These are phyloP conservation scores for Populus trichocarpa DNA, from an alignment of 441 rosid species.

Conservation along the genomic window DNA sequence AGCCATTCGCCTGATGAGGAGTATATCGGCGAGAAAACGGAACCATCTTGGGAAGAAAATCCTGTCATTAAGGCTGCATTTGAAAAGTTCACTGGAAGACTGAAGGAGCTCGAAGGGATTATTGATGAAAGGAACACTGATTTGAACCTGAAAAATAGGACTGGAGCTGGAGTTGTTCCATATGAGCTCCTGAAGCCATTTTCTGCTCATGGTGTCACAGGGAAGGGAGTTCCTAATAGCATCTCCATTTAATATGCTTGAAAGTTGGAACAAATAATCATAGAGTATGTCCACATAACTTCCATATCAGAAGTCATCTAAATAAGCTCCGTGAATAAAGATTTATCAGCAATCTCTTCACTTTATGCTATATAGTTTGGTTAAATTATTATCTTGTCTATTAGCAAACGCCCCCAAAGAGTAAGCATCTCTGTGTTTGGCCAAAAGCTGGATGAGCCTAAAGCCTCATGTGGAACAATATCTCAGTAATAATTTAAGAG, in stretches of 20 bases:
- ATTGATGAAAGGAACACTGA: slow-evolving; percentile 39
- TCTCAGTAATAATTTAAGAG: no score
- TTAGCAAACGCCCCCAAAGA: no score
- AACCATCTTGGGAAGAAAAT: slow-evolving; percentile 47
- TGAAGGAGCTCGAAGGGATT: slow-evolving; percentile 36
- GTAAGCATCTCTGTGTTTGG: no score
- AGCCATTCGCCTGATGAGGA: slow-evolving; percentile 71
- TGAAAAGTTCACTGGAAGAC: slow-evolving; percentile 38
- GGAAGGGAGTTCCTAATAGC: slow-evolving; percentile 49
- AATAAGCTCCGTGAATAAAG: no score
- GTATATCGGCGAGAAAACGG: slow-evolving; percentile 52
- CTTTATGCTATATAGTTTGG: no score
- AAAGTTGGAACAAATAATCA: no score
- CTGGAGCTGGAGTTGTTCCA: slow-evolving; percentile 43
- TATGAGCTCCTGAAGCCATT: slow-evolving; percentile 50
- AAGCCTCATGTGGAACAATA: no score
- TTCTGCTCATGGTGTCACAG: slow-evolving; percentile 43
- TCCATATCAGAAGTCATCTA: no score
- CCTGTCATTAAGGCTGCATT: slow-evolving; percentile 46
- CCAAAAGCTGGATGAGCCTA: no score
- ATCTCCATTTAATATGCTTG: slow-evolving; percentile 7
- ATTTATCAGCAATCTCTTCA: no score
- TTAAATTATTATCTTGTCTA: no score
- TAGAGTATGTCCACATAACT: no score
- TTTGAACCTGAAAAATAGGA: slow-evolving; percentile 30